Conservation (phyloP, 2,329 filamentous ascomycete species). For the Penicillium rolfsii region DNA sequence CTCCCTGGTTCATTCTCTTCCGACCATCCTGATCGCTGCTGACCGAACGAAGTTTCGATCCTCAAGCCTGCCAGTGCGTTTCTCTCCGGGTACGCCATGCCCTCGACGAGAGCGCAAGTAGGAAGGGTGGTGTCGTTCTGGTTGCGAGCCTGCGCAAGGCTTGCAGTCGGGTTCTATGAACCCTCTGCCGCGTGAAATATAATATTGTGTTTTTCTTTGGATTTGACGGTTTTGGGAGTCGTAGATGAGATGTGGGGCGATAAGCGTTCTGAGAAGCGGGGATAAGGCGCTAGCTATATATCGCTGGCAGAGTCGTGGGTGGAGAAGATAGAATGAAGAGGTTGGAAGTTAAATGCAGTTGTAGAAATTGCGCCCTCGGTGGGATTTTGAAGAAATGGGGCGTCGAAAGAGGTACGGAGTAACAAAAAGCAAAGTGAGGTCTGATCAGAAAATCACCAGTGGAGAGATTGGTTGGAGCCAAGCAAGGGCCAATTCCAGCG, state of each 20-base stretch:
- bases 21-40: conserved; percentile 32
- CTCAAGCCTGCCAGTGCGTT: conserved; percentile 41
- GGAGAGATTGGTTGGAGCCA: conserved; percentile 22
- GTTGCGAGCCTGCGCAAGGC: conserved; percentile 17
- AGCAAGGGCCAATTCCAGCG: conserved; percentile 12
- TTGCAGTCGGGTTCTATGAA: conserved; percentile 29
- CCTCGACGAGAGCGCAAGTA: conserved; percentile 31
- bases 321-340: background rate
- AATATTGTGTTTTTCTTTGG: conserved; percentile 9
- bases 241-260: conserved; percentile 27
- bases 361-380: background rate
- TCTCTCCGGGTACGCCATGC: conserved; percentile 46
- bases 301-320: conserved; percentile 2
- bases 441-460: conserved; percentile 18
- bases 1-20: conserved; percentile 28
- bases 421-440: conserved; percentile 21
- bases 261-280: conserved; percentile 24
- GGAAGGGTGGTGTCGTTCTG: conserved; percentile 21
- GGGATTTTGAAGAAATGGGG: conserved; percentile 1
- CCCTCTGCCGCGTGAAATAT: conserved; percentile 20
- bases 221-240: conserved; percentile 8
- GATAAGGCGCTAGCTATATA: conserved; percentile 12
- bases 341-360: background rate
- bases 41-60: conserved; percentile 45
- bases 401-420: conserved; percentile 8